Evolutionary conservation across 352 stramenopile genomes (phyloP).

Genomic region (Pythium volutum): DNA sequence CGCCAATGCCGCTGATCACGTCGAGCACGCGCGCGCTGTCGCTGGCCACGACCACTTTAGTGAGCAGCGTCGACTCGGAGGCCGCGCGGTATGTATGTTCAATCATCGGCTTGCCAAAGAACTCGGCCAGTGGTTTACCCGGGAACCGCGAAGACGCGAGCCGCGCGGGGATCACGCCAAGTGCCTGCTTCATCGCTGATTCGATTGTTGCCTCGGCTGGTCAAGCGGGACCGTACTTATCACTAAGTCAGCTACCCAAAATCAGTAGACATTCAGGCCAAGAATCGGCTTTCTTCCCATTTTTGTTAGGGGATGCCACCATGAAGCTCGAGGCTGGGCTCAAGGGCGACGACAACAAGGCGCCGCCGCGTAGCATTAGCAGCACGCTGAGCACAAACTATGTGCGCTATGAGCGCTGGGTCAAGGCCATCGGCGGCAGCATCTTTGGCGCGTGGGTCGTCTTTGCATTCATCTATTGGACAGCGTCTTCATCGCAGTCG

Average conservation of each 20-base stretch:
- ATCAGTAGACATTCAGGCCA: conserved; percentile 1
- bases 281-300: conserved; percentile 9
- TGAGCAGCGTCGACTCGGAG: conserved; percentile 39
- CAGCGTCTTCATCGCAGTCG: not conserved
- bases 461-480: conserved; percentile 57
- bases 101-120: conserved; percentile 83
- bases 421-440: conserved; percentile 49
- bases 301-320: not conserved
- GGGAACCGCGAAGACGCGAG: conserved; percentile 75
- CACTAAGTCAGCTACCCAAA: not conserved
- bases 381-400: conserved; percentile 26
- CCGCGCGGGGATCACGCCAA: conserved; percentile 77
- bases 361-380: conserved; percentile 25
- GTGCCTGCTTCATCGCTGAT: conserved; percentile 44
- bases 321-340: conserved; percentile 61
- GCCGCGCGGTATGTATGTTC: conserved; percentile 78
- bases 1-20: conserved; percentile 45
- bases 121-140: conserved; percentile 69
- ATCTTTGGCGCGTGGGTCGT: conserved; percentile 58
- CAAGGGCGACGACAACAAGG: conserved; percentile 51
- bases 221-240: not conserved
- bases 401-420: conserved; percentile 56
- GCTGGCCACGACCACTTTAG: conserved; percentile 77
- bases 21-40: conserved; percentile 58
- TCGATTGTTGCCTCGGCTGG: not conserved